Evolutionary conservation across 2,329 filamentous ascomycete genomes (phyloP).

Genomic region (Colletotrichum tropicale): DNA sequence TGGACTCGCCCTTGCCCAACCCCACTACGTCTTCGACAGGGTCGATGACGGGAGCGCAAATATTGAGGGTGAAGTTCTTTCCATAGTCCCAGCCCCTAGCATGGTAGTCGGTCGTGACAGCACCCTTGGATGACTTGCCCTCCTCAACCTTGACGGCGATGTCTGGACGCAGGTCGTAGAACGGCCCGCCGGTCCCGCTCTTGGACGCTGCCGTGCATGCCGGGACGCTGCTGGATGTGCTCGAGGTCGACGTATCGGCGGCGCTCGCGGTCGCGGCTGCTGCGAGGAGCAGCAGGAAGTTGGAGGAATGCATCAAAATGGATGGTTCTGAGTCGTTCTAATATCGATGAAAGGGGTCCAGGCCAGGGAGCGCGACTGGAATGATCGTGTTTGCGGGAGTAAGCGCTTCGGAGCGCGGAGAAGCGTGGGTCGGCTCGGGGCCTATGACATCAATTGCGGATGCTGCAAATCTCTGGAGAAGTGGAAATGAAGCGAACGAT

Average conservation of each 20-base stretch:
- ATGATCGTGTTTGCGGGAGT: not conserved
- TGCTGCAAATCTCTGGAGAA: not conserved
- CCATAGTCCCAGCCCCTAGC: constrained; percentile 78
- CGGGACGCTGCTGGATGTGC: constrained; percentile 47
- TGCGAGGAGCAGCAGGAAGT: constrained; percentile 38
- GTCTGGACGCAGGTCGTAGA: constrained; percentile 64
- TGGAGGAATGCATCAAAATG: constrained; percentile 22
- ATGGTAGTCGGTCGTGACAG: constrained; percentile 57
- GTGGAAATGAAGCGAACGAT: not conserved
- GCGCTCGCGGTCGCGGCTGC: constrained; percentile 32
- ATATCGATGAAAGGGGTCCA: not conserved
- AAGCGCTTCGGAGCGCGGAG: constrained; percentile 4
- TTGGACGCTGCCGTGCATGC: constrained; percentile 62
- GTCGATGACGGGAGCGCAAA: constrained; percentile 78
- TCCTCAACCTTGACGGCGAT: constrained; percentile 50
- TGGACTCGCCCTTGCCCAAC: constrained; percentile 65
- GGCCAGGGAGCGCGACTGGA: not conserved
- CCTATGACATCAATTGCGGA: constrained; percentile 7
- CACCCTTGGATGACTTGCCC: constrained; percentile 47
- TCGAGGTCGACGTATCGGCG: constrained; percentile 29
- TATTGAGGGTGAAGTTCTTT: constrained; percentile 83
- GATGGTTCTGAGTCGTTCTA: constrained; percentile 23
- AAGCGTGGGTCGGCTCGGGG: not conserved
- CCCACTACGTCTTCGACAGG: constrained; percentile 66
- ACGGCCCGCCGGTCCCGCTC: constrained; percentile 55